Conservation (phyloP, 2,329 filamentous ascomycete genomes). For the Colletotrichum somersetense region DNA sequence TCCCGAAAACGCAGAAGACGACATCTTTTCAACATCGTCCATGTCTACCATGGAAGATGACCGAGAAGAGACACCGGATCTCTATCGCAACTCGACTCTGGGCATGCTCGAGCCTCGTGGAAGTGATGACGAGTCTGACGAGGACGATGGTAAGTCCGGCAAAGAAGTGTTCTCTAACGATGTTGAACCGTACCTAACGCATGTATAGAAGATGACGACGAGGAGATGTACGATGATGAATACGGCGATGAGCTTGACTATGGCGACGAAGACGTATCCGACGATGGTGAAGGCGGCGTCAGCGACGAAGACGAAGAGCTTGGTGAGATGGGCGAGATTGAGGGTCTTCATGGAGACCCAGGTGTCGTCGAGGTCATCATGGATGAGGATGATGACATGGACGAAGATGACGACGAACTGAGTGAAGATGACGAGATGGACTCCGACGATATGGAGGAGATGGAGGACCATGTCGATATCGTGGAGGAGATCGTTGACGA, state of each 20-base stretch:
- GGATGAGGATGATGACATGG: conserved; percentile 74
- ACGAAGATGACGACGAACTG: conserved; percentile 68
- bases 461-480: conserved; percentile 62
- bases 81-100: conserved; percentile 95
- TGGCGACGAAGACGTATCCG: conserved; percentile 81
- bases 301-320: conserved; percentile 91
- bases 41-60: conserved; percentile 89
- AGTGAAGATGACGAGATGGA: conserved; percentile 65
- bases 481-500: conserved; percentile 72
- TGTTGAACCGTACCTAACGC: conserved; percentile 43
- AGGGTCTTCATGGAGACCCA: conserved; percentile 75
- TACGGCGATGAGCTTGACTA: conserved; percentile 96
- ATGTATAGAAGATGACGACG: conserved; percentile 72
- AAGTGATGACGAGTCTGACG: conserved; percentile 84
- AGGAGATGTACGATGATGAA: conserved; percentile 94
- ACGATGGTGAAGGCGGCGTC: conserved; percentile 86
- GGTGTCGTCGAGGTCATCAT: conserved; percentile 82
- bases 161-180: neutral
- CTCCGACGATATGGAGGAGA: conserved; percentile 66
- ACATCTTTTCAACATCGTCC: conserved; percentile 88
- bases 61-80: conserved; percentile 93
- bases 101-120: conserved; percentile 91
- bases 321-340: conserved; percentile 86
- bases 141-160: conserved; percentile 68
- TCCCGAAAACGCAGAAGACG: conserved; percentile 81